Evolutionary conservation across 805 yeast genomes (phyloP).

Genomic region (Candida orba): DNA sequence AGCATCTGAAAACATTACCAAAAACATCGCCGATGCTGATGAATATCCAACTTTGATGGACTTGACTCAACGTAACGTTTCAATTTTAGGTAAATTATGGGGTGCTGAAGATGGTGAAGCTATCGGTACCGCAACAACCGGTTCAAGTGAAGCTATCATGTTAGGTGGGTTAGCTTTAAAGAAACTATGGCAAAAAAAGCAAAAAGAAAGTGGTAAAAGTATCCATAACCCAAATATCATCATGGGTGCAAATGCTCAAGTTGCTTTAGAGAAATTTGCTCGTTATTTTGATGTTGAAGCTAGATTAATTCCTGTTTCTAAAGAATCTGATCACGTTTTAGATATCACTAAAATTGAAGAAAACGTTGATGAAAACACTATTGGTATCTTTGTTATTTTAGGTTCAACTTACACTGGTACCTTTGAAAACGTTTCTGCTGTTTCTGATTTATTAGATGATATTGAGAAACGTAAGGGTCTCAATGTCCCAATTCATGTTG

Average conservation of each 20-base stretch:
- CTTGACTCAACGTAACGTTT: slow-evolving; percentile 73
- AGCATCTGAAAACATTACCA: slow-evolving; percentile 64
- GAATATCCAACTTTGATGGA: slow-evolving; percentile 86
- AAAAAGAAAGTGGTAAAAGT: slow-evolving; percentile 53
- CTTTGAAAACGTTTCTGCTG: slow-evolving; percentile 66
- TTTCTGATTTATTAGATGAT: slow-evolving; percentile 59
- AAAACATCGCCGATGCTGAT: slow-evolving; percentile 88
- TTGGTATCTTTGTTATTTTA: slow-evolving; percentile 80
- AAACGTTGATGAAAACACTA: slow-evolving; percentile 81
- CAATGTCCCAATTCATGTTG: slow-evolving; percentile 81
- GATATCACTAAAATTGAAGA: slow-evolving; percentile 54
- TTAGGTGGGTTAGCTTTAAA: slow-evolving; percentile 91
- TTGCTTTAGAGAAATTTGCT: slow-evolving; percentile 90
- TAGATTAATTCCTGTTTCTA: slow-evolving; percentile 61
- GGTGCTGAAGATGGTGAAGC: slow-evolving; percentile 52
- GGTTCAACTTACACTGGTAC: slow-evolving; percentile 95
- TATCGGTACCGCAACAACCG: slow-evolving; percentile 88
- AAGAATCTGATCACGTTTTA: slow-evolving; percentile 54
- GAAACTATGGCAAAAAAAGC: slow-evolving; percentile 73
- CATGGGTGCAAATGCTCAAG: slow-evolving; percentile 92
- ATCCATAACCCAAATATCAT: slow-evolving; percentile 69
- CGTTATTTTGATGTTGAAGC: slow-evolving; percentile 89
- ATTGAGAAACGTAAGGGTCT: slow-evolving; percentile 59
- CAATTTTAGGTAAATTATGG: slow-evolving; percentile 78
- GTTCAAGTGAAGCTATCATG: slow-evolving; percentile 91